Conservation (phyloP, 2,329 filamentous ascomycete genomes). For the Fusarium sp. region DNA sequence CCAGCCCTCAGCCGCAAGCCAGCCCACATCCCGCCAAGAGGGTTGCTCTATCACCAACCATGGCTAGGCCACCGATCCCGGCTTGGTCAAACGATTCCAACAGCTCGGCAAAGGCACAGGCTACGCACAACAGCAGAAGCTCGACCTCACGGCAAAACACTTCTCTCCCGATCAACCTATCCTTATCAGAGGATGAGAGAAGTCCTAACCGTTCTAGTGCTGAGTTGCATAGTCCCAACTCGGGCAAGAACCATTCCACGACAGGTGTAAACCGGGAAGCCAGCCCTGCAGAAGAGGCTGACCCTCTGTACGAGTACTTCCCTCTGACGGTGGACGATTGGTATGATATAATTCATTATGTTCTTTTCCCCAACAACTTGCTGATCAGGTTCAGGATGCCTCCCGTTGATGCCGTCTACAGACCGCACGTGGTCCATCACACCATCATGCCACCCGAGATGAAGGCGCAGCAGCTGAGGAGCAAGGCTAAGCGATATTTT, state of each 20-base stretch:
- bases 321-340: conserved; percentile 91
- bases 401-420: conserved; percentile 88
- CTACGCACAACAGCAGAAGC: conserved; percentile 33
- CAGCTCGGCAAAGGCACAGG: conserved; percentile 30
- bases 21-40: conserved; percentile 64
- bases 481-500: conserved; percentile 78
- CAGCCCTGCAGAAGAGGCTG: conserved; percentile 79
- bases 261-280: conserved; percentile 56
- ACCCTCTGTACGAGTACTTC: conserved; percentile 94
- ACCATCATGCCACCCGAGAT: conserved; percentile 76
- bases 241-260: conserved; percentile 51
- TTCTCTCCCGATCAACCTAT: conserved; percentile 61
- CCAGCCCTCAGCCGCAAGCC: conserved; percentile 42
- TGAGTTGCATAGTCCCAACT: conserved; percentile 62
- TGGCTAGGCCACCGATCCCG: conserved; percentile 65
- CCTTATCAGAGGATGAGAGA: conserved; percentile 69
- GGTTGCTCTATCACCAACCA: conserved; percentile 62
- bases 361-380: neutral
- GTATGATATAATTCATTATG: conserved; percentile 52
- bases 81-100: conserved; percentile 56
- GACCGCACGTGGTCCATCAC: conserved; percentile 94
- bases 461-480: conserved; percentile 74
- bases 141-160: conserved; percentile 42
- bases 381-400: conserved; percentile 69
- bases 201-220: conserved; percentile 64